These are phyloP conservation scores for Aureobasidium sp. DNA, from an alignment of 2,329 filamentous ascomycete species.

Conservation along the genomic window DNA sequence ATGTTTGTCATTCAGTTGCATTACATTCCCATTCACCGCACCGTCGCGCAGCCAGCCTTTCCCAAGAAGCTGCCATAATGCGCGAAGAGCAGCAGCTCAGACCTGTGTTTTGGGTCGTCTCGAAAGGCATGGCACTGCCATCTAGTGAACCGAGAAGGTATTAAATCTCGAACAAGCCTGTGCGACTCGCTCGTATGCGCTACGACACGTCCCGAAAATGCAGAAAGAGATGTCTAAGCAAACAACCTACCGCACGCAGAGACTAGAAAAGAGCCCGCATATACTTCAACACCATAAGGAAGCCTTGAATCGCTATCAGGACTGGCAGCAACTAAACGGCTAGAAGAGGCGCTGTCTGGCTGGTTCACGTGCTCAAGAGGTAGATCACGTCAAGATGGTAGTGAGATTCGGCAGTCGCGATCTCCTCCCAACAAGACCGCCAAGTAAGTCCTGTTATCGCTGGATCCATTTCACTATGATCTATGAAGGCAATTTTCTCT, in stretches of 20 bases:
- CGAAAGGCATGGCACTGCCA: neutral
- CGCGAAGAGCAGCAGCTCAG: neutral
- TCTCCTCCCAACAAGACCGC: neutral
- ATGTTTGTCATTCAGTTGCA: neutral
- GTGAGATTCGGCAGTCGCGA: neutral
- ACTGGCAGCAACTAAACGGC: neutral
- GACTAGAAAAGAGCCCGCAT: neutral
- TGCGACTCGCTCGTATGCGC: neutral
- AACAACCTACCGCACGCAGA: neutral
- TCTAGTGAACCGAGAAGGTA: neutral
- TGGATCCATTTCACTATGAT: neutral
- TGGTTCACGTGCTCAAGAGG: neutral
- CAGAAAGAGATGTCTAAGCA: neutral
- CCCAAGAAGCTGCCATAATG: neutral
- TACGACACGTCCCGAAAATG: neutral
- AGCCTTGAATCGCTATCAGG: neutral
- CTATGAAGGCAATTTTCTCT: neutral
- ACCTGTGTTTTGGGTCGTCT: neutral
- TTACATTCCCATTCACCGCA: neutral
- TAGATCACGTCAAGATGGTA: neutral
- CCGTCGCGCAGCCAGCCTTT: neutral
- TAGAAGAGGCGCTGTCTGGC: neutral
- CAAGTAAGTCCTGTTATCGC: neutral
- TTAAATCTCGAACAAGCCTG: neutral
- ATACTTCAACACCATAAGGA: neutral